phyloP scores from a whole-genome alignment of 768 basidiomycete genomes.

The Phylloporus scabripes region DNA sequence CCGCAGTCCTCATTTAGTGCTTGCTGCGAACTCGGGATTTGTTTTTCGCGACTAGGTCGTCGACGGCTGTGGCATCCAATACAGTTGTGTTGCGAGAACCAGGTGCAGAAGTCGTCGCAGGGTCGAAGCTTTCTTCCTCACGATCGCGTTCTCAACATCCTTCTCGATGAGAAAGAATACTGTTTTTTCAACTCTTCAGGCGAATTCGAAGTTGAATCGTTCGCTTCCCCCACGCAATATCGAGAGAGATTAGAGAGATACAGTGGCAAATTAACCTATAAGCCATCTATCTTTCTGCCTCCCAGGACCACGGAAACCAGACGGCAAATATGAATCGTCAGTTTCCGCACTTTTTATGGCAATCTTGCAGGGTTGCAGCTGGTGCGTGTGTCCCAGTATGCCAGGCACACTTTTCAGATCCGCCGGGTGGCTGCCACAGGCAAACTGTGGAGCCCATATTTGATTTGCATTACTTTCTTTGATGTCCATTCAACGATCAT shows the following conservation, averaged over 20 bases:
- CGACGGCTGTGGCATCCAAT: not conserved
- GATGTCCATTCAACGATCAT: constrained; percentile 40
- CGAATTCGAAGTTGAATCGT: constrained; percentile 1
- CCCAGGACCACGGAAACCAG: not conserved
- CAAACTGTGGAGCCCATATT: constrained; percentile 18
- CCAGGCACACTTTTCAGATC: constrained; percentile 1
- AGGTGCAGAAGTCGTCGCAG: not conserved
- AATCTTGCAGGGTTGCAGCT: constrained; percentile 50
- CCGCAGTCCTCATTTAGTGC: not conserved
- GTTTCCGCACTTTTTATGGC: constrained; percentile 46
- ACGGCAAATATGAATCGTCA: not conserved
- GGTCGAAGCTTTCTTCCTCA: not conserved
- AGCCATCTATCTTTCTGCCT: not conserved
- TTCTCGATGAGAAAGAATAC: not conserved
- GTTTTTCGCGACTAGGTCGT: not conserved
- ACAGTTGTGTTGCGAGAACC: not conserved
- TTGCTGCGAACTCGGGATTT: not conserved
- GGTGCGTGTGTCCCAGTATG: constrained; percentile 32
- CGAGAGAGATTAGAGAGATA: not conserved
- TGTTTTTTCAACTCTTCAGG: not conserved
- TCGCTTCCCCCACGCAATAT: not conserved
- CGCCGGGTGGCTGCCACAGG: constrained; percentile 29
- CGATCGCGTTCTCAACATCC: not conserved
- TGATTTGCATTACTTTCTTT: constrained; percentile 35
- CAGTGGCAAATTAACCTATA: not conserved